A percentile compares a stretch with the other conserved stretches of the same genome.
Conservation (phyloP, 805 yeast genomes). For the Yarrowia sp. region DNA sequence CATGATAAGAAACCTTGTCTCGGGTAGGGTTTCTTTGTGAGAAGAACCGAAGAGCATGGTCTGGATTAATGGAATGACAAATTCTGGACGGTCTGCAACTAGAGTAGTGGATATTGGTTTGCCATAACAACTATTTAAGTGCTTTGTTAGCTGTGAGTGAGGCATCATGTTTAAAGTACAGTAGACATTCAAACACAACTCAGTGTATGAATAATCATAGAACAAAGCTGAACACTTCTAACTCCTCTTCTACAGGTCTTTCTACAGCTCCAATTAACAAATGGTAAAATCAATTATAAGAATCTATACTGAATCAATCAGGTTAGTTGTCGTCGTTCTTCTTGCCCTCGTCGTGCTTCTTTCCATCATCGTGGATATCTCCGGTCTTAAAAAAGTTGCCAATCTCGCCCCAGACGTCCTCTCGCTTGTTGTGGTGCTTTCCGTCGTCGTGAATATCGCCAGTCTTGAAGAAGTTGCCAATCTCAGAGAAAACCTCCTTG, state of each 20-base stretch:
- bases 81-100: too few species aligned
- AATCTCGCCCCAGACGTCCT: not conserved
- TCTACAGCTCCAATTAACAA: not conserved
- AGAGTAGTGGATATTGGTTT: too few species aligned
- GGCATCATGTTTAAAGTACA: too few species aligned
- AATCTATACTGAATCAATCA: not conserved
- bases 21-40: not conserved
- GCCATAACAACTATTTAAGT: too few species aligned
- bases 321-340: not conserved
- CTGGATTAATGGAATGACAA: not conserved
- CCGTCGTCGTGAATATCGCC: conserved; percentile 8
- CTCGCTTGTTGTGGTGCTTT: not conserved
- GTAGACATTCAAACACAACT: too few species aligned
- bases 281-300: not conserved
- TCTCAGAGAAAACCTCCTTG: not conserved
- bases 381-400: not conserved
- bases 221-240: not conserved
- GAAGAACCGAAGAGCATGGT: not conserved
- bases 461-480: conserved; percentile 13
- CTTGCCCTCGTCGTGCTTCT: not conserved
- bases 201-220: not conserved
- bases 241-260: not conserved
- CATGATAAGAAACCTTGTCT: not conserved
- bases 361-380: not conserved
- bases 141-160: too few species aligned